phyloP scores from a whole-genome alignment of 2,329 filamentous ascomycete species.

The Diplodia mutila region DNA sequence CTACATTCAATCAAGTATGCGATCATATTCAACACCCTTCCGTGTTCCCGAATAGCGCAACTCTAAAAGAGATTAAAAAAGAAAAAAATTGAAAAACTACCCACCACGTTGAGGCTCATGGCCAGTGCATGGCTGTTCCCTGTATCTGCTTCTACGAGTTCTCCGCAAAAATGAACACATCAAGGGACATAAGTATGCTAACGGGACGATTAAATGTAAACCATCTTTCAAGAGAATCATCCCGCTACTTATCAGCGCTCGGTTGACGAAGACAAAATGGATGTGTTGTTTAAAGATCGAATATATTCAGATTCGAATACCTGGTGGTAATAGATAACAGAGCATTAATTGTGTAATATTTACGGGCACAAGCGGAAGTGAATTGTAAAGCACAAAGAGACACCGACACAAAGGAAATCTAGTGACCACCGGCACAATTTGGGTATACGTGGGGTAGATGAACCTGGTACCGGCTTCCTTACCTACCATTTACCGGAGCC shows the following conservation, averaged over 20 bases:
- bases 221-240: not conserved
- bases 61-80: too few species aligned
- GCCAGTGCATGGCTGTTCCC: too few species aligned
- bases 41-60: too few species aligned
- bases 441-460: slow-evolving; percentile 19
- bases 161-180: too few species aligned
- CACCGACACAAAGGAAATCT: slow-evolving; percentile 19
- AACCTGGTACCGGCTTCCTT: slow-evolving; percentile 3
- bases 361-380: not conserved
- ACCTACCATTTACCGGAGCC: slow-evolving; percentile 8
- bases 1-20: too few species aligned
- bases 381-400: not conserved
- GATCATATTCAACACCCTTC: too few species aligned
- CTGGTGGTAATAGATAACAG: not conserved
- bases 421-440: slow-evolving; percentile 15
- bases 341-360: slow-evolving; percentile 19
- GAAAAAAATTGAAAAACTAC: too few species aligned
- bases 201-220: not conserved
- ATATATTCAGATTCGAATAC: not conserved
- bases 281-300: not conserved
- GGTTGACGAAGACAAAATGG: not conserved
- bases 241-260: not conserved
- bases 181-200: not conserved
- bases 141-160: too few species aligned
- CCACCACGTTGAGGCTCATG: too few species aligned